A percentile compares a stretch with the other conserved stretches of the same genome.
phyloP scores from a whole-genome alignment of 176 grass and related monocot species.

The Avena sativa region DNA sequence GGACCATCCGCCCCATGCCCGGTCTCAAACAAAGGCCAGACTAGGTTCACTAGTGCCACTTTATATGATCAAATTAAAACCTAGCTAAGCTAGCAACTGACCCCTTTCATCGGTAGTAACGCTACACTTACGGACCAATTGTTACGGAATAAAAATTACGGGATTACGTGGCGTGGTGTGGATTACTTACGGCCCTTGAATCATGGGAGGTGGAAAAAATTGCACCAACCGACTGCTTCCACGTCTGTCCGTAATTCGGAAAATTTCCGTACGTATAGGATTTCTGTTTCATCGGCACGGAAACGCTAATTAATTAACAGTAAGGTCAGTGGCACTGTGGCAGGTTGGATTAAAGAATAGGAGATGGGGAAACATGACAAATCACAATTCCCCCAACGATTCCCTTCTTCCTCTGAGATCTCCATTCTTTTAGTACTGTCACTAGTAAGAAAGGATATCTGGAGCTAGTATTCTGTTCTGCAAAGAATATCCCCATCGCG shows the following conservation, averaged over 20 bases:
- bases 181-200: too few species aligned
- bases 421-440: background rate
- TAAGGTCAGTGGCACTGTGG: too few species aligned
- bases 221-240: too few species aligned
- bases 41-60: constrained; percentile 34
- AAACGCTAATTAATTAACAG: constrained; percentile 1
- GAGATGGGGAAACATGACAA: background rate
- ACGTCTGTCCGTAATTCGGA: too few species aligned
- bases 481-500: constrained; percentile 21
- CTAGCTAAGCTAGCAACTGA: background rate
- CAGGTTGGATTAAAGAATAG: background rate
- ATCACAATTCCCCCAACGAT: background rate
- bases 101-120: background rate
- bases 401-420: background rate
- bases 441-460: background rate
- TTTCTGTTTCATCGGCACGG: constrained; percentile 4
- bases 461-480: background rate
- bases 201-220: too few species aligned
- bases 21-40: constrained; percentile 30
- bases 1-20: constrained; percentile 21
- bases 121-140: too few species aligned
- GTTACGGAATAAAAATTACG: too few species aligned
- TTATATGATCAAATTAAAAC: constrained; percentile 14
- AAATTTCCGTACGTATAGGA: too few species aligned
- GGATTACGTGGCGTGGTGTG: too few species aligned